These are phyloP conservation scores for Russula earlei DNA, from an alignment of 768 basidiomycete species.

Conservation along the genomic window DNA sequence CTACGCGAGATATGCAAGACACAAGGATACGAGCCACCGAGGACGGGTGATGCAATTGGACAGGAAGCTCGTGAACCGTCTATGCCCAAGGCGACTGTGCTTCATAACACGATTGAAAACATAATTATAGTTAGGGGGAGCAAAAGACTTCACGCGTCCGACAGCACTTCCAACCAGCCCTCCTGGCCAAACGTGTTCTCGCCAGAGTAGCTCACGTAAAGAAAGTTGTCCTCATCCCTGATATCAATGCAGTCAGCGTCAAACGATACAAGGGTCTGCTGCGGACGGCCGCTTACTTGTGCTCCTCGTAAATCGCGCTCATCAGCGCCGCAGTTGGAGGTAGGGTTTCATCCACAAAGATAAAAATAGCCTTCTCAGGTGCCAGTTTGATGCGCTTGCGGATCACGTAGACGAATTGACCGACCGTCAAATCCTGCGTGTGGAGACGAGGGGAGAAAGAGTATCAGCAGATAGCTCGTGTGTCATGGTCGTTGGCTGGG, in stretches of 20 bases:
- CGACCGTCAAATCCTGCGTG: constrained; percentile 83
- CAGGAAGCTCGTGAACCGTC: constrained; percentile 2
- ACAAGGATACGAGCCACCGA: constrained; percentile 3
- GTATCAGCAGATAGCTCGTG: constrained; percentile 6
- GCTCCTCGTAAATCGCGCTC: constrained; percentile 99
- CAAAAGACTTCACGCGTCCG: constrained; percentile 14
- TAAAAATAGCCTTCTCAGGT: constrained; percentile 99
- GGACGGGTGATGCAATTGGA: background rate
- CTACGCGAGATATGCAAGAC: constrained; percentile 18
- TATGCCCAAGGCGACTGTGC: constrained; percentile 5
- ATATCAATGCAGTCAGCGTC: background rate
- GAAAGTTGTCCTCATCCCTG: constrained; percentile 98
- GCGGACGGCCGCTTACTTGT: constrained; percentile 54
- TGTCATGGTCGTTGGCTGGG: constrained; percentile 7
- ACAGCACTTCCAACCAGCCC: constrained; percentile 19
- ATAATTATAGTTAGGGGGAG: constrained; percentile 13
- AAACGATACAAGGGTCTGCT: background rate
- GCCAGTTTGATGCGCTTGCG: constrained; percentile 99
- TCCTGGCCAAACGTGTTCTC: constrained; percentile 84
- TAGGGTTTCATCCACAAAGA: constrained; percentile 97
- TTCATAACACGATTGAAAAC: constrained; percentile 9
- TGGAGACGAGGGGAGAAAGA: background rate
- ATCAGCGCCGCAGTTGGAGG: constrained; percentile 97
- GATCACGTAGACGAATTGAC: constrained; percentile 99
- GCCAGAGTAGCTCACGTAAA: constrained; percentile 97